Base-by-base conservation (phyloP, 441 rosid genomes). In the Dalechampia spathulata region DNA sequence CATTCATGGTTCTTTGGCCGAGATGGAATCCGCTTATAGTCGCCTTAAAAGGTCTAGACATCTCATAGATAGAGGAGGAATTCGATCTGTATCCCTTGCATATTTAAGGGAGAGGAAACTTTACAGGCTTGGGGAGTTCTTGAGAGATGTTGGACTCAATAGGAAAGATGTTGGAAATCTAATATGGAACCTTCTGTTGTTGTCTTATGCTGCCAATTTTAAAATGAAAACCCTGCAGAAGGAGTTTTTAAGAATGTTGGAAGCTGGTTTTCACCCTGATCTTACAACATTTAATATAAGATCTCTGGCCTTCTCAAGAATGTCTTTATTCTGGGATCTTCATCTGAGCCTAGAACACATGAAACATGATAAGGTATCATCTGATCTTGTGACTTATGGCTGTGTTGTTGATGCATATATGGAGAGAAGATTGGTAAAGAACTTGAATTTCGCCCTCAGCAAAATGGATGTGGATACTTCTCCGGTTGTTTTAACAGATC, bases 171-270 rank as follows among this genome's bases (percentile, higher is more conserved):
- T 81, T 7, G 89, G 93, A 25, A 88, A 80, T 63, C 68, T 87
- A 27, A 52, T 83, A 15, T 83, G 97, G 95, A 86, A 86, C 64
- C 74, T 79, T 45, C 49, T 86, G 67, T 71, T 89, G 53, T 65
- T 83, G 30, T 82, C 88, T 3, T 83, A 67, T 67, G 97, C 90
- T 11, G 85, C 81, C 42, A 80, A 77, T 37, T 90, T 90, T 48
- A 87, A 92, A 75, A 83, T 83, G 95, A 88, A 88, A 60, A 83
- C 70, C 68, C 70, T 92, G 78, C 94, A 92, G 62, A 80, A 84
- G 63, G 94, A 83, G 38, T 84, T 81, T 72, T 32, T 80, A 60
- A 63, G 60, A 44, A 88, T 84, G 95, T 52, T 58, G 57, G 81
- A 71, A 21, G 61, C 81, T 7, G 87, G 87, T 41, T 83, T 87